Evolutionary conservation across 495 filamentous ascomycete species (phyloP).

Genomic region (Penicillium pancosmium): DNA sequence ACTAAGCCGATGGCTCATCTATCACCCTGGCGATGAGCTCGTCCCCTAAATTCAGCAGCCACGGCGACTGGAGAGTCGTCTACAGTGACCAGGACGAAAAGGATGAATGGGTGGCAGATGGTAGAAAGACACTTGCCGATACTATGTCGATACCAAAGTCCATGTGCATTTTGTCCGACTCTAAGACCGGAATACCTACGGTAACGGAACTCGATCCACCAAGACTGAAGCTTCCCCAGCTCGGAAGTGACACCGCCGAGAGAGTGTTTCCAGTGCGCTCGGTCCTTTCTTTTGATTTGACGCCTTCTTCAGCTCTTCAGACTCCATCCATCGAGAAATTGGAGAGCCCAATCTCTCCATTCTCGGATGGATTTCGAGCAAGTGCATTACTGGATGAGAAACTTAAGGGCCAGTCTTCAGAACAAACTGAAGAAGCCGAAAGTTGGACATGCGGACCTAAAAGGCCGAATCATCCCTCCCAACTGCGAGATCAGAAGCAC

Average conservation of each 20-base stretch:
- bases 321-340: conserved; percentile 29
- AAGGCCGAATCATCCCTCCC: conserved; percentile 1
- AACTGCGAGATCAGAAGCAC: conserved; percentile 5
- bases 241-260: conserved; percentile 22
- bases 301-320: conserved; percentile 27
- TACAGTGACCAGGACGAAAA: conserved; percentile 12
- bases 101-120: conserved; percentile 12
- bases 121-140: conserved; percentile 9
- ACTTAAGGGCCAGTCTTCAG: neutral
- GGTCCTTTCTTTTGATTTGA: conserved; percentile 28
- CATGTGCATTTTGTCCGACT: conserved; percentile 29
- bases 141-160: conserved; percentile 22
- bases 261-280: conserved; percentile 33
- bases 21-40: conserved; percentile 6
- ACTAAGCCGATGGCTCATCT: neutral
- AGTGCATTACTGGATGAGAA: conserved; percentile 6
- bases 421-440: neutral
- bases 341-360: conserved; percentile 24
- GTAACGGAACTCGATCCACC: conserved; percentile 22
- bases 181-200: conserved; percentile 23
- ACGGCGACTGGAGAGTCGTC: conserved; percentile 24
- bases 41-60: conserved; percentile 5
- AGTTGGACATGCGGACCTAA: neutral
- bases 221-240: conserved; percentile 26
- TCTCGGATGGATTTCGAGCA: conserved; percentile 13